A percentile compares a stretch with the other conserved stretches of the same genome.
Evolutionary conservation across 2,329 filamentous ascomycete species (phyloP).

Genomic region (Chrysoporthe deuterocubensis): DNA sequence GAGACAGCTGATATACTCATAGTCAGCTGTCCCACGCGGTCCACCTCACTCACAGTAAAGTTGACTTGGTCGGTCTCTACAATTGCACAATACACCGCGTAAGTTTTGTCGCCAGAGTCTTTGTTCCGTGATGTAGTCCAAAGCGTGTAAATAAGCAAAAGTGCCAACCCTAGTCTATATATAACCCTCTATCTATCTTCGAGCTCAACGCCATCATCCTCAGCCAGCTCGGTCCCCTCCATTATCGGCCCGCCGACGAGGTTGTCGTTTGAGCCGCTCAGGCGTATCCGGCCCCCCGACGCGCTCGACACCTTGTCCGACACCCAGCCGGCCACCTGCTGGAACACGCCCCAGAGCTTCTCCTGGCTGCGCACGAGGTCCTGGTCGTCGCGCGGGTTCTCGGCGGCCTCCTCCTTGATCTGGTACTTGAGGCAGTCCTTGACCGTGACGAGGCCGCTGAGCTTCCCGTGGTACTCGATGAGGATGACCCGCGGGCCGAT

Average conservation of each 20-base stretch:
- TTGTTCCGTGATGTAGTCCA: background rate
- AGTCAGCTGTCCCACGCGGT: no score
- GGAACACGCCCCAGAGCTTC: constrained; percentile 64
- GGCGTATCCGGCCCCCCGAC: constrained; percentile 61
- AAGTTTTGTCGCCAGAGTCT: background rate
- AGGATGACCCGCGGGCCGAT: constrained; percentile 93
- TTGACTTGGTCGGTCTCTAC: background rate
- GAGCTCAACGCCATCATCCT: constrained; percentile 40
- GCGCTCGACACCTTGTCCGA: constrained; percentile 56
- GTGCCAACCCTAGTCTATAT: background rate
- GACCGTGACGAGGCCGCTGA: constrained; percentile 87
- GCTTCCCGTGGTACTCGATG: constrained; percentile 83
- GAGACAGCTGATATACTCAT: no score
- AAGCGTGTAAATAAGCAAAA: no score
- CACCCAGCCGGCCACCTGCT: constrained; percentile 60
- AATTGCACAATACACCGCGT: background rate
- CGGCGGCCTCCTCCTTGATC: constrained; percentile 90
- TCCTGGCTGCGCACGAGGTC: constrained; percentile 63
- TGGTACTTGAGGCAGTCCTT: constrained; percentile 98
- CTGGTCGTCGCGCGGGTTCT: constrained; percentile 68
- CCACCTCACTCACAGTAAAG: background rate
- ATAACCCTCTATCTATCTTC: constrained; percentile 20
- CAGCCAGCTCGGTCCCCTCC: constrained; percentile 56
- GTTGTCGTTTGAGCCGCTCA: constrained; percentile 48
- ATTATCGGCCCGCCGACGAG: constrained; percentile 45